phyloP scores from a whole-genome alignment of 73 alveolate species.

The Halteria grandinella region DNA sequence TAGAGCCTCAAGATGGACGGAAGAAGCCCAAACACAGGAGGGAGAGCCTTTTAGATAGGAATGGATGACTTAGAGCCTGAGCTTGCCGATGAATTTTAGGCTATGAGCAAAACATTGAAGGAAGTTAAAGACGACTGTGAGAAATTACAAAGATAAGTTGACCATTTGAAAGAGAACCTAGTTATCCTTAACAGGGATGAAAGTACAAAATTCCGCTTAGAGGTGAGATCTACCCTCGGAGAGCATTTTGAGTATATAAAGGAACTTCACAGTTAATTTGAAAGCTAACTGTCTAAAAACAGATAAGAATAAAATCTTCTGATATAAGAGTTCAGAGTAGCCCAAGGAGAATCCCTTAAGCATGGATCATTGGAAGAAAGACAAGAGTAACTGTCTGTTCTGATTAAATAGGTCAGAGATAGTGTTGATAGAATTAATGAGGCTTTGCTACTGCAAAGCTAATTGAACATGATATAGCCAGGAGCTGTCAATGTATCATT shows the following conservation, averaged over 20 bases:
- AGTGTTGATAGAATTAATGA: too few relatives aligned
- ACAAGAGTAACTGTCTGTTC: too few relatives aligned
- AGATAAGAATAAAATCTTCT: too few relatives aligned
- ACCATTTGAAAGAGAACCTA: background rate
- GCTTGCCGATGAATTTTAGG: background rate
- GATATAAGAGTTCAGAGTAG: too few relatives aligned
- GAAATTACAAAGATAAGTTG: background rate
- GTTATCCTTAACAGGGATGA: background rate
- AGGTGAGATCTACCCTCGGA: constrained; percentile 9
- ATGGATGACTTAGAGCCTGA: constrained; percentile 36
- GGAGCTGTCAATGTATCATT: too few relatives aligned
- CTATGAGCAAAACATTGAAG: background rate
- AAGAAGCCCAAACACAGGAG: too few relatives aligned
- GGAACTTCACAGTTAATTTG: constrained; percentile 30
- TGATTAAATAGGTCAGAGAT: too few relatives aligned
- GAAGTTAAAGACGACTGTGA: background rate
- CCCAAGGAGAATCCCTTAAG: too few relatives aligned
- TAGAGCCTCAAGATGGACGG: constrained; percentile 5
- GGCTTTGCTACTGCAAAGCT: too few relatives aligned
- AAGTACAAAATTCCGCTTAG: background rate
- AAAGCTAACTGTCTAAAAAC: too few relatives aligned
- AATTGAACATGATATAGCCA: too few relatives aligned
- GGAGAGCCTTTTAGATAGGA: constrained; percentile 34
- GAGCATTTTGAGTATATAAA: constrained; percentile 12
- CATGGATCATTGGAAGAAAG: too few relatives aligned